Conservation (phyloP, 2,329 filamentous ascomycete genomes). For the Aspergillus sp. region DNA sequence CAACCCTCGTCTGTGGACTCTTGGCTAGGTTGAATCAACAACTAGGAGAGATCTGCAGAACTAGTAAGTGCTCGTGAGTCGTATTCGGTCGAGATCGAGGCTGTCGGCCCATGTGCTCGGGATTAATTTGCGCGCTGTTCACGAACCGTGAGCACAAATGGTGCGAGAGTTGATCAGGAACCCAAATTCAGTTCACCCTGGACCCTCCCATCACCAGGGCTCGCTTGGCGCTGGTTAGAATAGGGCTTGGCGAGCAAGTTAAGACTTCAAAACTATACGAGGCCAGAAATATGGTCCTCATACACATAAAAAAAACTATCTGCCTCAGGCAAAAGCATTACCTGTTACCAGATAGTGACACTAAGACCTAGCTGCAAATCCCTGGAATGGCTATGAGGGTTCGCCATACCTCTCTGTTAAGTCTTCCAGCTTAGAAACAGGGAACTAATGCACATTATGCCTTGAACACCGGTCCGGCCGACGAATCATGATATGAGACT, state of each 20-base stretch:
- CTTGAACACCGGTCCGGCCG: too few relatives aligned
- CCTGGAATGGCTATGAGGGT: not conserved
- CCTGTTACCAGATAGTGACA: not conserved
- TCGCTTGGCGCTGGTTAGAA: not conserved
- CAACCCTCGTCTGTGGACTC: conserved; percentile 1
- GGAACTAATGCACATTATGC: not conserved
- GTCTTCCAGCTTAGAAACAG: not conserved
- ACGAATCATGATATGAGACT: too few relatives aligned
- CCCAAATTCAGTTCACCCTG: not conserved
- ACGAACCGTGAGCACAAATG: not conserved
- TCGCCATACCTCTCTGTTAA: not conserved
- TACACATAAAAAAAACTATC: not conserved
- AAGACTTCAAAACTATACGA: not conserved
- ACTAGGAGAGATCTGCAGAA: conserved; percentile 16
- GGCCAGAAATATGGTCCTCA: not conserved
- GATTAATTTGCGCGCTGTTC: not conserved
- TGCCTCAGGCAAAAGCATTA: not conserved
- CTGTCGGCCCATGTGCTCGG: not conserved
- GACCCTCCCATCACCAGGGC: not conserved
- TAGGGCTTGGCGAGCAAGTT: not conserved
- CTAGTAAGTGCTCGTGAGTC: conserved; percentile 14
- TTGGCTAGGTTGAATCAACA: not conserved
- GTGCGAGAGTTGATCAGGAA: not conserved
- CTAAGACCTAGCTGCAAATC: not conserved
- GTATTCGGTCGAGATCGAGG: conserved; percentile 1